Conservation (phyloP, 2,329 filamentous ascomycete genomes). For the Blastomyces silverae region DNA sequence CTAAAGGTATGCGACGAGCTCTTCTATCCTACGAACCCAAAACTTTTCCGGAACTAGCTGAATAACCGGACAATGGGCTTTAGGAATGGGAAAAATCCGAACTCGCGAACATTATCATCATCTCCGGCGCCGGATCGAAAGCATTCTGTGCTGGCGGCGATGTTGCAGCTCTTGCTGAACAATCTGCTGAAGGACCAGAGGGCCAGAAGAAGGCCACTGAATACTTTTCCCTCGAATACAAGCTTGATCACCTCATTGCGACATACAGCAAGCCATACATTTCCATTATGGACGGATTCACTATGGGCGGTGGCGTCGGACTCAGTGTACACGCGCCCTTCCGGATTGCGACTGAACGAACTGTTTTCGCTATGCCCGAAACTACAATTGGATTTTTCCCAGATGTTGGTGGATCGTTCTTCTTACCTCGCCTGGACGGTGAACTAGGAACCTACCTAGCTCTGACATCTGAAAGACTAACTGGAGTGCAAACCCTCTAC, state of each 20-base stretch:
- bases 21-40: not conserved
- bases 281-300: constrained; percentile 94
- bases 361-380: constrained; percentile 96
- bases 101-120: constrained; percentile 82
- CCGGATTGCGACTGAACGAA: constrained; percentile 91
- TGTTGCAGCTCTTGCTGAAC: constrained; percentile 67
- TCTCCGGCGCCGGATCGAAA: constrained; percentile 79
- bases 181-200: constrained; percentile 58
- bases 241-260: constrained; percentile 89
- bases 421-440: constrained; percentile 83
- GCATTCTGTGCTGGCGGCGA: constrained; percentile 94
- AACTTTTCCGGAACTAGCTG: not conserved
- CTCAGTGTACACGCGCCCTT: constrained; percentile 92
- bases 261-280: constrained; percentile 91
- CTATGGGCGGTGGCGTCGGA: constrained; percentile 96
- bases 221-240: constrained; percentile 94
- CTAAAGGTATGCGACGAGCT: constrained; percentile 48
- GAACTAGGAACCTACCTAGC: constrained; percentile 85
- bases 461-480: constrained; percentile 76
- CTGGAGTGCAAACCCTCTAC: constrained; percentile 80
- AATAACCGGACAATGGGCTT: constrained; percentile 8
- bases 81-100: constrained; percentile 91
- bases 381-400: constrained; percentile 98
- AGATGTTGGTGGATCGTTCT: constrained; percentile 94
- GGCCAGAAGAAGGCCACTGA: constrained; percentile 69